These are phyloP conservation scores for Russula brevipes DNA, from an alignment of 768 basidiomycete genomes.

Conservation along the genomic window DNA sequence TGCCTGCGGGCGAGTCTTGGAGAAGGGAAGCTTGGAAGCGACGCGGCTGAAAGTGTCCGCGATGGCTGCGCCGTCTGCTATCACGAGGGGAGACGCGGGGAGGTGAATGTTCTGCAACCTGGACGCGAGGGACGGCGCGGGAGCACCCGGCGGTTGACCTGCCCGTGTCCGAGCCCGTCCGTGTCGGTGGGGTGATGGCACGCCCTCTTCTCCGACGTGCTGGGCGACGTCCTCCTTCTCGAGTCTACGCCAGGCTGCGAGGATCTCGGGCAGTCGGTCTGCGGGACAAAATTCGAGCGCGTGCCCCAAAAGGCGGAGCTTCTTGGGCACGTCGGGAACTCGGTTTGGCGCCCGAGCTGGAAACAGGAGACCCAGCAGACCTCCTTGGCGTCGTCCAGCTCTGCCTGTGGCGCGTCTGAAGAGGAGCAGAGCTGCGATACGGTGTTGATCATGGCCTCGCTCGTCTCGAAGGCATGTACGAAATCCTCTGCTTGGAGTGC, in stretches of 20 bases:
- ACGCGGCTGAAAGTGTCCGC: conserved; percentile 74
- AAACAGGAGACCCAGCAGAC: conserved; percentile 90
- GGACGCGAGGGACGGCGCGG: conserved; percentile 45
- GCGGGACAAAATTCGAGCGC: conserved; percentile 84
- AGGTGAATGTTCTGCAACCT: conserved; percentile 65
- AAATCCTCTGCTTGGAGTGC: conserved; percentile 84
- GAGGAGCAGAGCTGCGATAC: conserved; percentile 46
- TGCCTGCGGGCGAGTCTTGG: conserved; percentile 28
- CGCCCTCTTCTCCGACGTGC: conserved; percentile 39
- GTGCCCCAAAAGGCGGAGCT: conserved; percentile 66
- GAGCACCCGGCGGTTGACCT: conserved; percentile 11
- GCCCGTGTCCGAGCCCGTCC: conserved; percentile 12
- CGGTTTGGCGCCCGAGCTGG: conserved; percentile 78
- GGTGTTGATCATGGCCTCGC: conserved; percentile 62
- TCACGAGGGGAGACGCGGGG: conserved; percentile 61
- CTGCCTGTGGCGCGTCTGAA: conserved; percentile 32
- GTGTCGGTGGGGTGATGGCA: conserved; percentile 15
- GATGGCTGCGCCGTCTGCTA: conserved; percentile 73
- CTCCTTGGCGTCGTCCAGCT: conserved; percentile 58
- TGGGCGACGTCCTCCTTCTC: conserved; percentile 59
- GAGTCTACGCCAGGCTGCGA: conserved; percentile 68
- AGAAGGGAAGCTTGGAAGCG: conserved; percentile 25
- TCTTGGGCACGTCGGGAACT: conserved; percentile 65
- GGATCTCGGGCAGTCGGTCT: conserved; percentile 71
- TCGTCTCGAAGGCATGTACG: conserved; percentile 61